Evolutionary conservation across 768 basidiomycete genomes (phyloP), one percentile per base, ranked within the genome.

Genomic region (Mycena alexandri): DNA sequence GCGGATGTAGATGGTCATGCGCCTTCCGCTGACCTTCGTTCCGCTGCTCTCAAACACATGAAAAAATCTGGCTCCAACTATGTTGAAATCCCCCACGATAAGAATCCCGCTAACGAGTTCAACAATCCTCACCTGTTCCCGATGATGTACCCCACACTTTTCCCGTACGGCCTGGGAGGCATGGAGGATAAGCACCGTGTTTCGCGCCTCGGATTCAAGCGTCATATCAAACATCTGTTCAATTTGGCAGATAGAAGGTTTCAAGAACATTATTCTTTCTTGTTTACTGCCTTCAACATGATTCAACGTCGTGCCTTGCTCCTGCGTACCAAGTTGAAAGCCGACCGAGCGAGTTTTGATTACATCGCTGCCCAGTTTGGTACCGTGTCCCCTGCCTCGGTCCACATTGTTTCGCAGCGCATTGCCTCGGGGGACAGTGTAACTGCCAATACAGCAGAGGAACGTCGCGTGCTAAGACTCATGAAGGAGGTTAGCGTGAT

Each of bases 101-200:
- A 55, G 3, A 33, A 53, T 5, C 69, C 73, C 7, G 68, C 71
- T 1, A 72, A 74, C 65, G 76, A 78, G 36, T 74, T 75, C 48
- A 60, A 55, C 17, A 75, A 78, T 50, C 66, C 64, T 2, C 13
- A 25, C 9, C 36, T 77, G 22, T 74, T 78, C 14, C 74, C 75
- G 7, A 69, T 73, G 63, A 71, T 75, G 34, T 79, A 74, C 42
- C 78, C 77, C 0, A 71, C 75, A 0, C 46, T 79, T 0, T 77
- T 67, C 48, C 78, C 77, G 0, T 78, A 73, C 29, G 77, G 78
- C 0, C 51, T 74, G 3, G 77, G 78, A 0, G 77, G 77, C 4
- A 75, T 73, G 50, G 68, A 63, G 11, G 51, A 63, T 38, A 1
- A 0, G 1, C 10, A 21, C 0, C 51, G 61, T 5, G 63, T 61